Evolutionary conservation across 257 asterid species (phyloP).

Genomic region (Verbena officinalis): DNA sequence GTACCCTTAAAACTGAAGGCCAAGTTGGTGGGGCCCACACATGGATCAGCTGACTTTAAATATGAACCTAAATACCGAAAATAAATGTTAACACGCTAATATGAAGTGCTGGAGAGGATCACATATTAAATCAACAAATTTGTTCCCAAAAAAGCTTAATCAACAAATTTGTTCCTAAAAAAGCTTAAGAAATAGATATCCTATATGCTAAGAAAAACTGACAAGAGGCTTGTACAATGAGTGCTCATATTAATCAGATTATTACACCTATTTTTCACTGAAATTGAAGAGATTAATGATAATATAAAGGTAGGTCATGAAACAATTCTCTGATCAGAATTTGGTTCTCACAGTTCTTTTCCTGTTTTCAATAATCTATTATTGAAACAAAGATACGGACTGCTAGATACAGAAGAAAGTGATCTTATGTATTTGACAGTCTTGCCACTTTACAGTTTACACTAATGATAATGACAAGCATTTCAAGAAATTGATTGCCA

Average conservation of each 20-base stretch:
- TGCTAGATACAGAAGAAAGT: neutral
- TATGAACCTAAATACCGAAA: conserved; percentile 46
- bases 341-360: neutral
- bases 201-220: neutral
- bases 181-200: neutral
- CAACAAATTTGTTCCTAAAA: too few species aligned
- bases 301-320: neutral
- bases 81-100: neutral
- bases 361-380: neutral
- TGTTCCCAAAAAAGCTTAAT: too few species aligned
- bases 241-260: conserved; percentile 4
- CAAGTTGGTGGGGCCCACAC: conserved; percentile 46
- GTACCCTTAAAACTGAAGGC: conserved; percentile 48
- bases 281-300: neutral
- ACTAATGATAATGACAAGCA: too few species aligned
- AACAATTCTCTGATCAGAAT: neutral
- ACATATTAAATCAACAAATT: too few species aligned
- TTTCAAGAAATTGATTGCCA: neutral
- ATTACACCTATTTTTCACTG: neutral
- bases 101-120: conserved; percentile 24
- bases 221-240: too few species aligned
- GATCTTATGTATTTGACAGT: neutral
- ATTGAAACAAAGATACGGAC: neutral
- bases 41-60: conserved; percentile 55
- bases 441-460: neutral